phyloP scores from a whole-genome alignment of 371 early-diverging fungal species.

The Massospora cicadina region DNA sequence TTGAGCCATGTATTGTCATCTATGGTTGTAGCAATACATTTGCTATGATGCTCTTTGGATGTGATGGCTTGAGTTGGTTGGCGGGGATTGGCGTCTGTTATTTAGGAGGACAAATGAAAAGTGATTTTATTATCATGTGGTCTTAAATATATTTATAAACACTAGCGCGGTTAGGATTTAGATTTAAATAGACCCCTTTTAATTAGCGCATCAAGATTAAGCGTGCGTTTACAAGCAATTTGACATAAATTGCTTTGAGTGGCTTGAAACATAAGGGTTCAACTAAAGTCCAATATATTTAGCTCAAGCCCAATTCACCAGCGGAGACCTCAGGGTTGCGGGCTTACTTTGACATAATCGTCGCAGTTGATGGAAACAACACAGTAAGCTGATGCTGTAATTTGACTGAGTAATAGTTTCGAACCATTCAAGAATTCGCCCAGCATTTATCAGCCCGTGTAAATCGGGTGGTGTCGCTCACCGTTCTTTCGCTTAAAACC shows the following conservation, averaged over 20 bases:
- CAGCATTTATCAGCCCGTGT: conserved; percentile 28
- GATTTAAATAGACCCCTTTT: not conserved
- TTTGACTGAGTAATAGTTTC: not conserved
- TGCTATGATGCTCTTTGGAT: too few relatives aligned
- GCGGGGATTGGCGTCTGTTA: too few relatives aligned
- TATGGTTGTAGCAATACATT: too few relatives aligned
- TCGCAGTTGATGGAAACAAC: conserved; percentile 36
- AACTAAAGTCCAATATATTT: not conserved
- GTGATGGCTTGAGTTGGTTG: too few relatives aligned
- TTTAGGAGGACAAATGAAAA: not conserved
- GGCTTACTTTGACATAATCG: conserved; percentile 60
- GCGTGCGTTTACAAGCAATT: not conserved
- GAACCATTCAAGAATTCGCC: conserved; percentile 9
- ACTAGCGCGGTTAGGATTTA: not conserved
- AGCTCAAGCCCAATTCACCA: conserved; percentile 50
- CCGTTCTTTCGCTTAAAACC: conserved; percentile 50
- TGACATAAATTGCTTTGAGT: not conserved
- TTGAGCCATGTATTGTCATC: too few relatives aligned
- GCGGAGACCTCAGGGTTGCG: conserved; percentile 47
- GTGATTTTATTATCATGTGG: not conserved
- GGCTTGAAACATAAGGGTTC: not conserved
- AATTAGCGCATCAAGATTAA: conserved; percentile 8
- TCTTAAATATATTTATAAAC: not conserved
- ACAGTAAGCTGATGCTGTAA: conserved; percentile 19
- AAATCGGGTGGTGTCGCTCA: conserved; percentile 29